phyloP scores from a whole-genome alignment of 345 rosid species.

The Clarkia xantiana region DNA sequence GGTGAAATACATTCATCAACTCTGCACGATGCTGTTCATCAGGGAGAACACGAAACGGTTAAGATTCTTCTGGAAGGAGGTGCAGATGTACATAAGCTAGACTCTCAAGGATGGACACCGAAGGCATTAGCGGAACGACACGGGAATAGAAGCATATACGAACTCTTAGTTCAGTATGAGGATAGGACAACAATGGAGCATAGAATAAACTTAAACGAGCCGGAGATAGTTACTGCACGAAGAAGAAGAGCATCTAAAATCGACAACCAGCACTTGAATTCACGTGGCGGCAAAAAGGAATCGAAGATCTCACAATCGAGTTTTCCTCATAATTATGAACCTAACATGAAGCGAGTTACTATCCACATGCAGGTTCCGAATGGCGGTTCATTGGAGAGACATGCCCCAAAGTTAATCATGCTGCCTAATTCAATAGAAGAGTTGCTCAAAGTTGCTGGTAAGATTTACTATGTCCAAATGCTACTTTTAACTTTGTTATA shows the following conservation, averaged over 20 bases:
- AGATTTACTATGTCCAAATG: slow-evolving; percentile 20
- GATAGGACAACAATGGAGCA: slow-evolving; percentile 30
- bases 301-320: slow-evolving; percentile 18
- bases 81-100: slow-evolving; percentile 28
- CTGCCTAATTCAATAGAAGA: slow-evolving; percentile 73
- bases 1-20: slow-evolving; percentile 18
- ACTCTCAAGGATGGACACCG: slow-evolving; percentile 34
- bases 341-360: slow-evolving; percentile 54
- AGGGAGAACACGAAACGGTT: slow-evolving; percentile 41
- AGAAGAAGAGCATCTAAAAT: slow-evolving; percentile 13
- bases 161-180: slow-evolving; percentile 31
- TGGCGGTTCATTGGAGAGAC: slow-evolving; percentile 18
- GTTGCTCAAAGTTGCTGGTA: slow-evolving; percentile 73
- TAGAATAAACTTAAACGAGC: slow-evolving; percentile 22
- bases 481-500: background rate
- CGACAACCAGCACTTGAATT: slow-evolving; percentile 11
- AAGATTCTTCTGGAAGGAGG: slow-evolving; percentile 44
- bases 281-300: slow-evolving; percentile 12
- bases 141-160: slow-evolving; percentile 32
- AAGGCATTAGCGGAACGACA: slow-evolving; percentile 38
- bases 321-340: slow-evolving; percentile 8
- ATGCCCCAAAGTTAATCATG: slow-evolving; percentile 42
- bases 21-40: slow-evolving; percentile 32
- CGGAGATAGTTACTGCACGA: slow-evolving; percentile 17
- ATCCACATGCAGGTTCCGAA: slow-evolving; percentile 41